These are phyloP conservation scores for Wallacemonas collosoma DNA, from an alignment of 208 protist species.

Conservation along the genomic window DNA sequence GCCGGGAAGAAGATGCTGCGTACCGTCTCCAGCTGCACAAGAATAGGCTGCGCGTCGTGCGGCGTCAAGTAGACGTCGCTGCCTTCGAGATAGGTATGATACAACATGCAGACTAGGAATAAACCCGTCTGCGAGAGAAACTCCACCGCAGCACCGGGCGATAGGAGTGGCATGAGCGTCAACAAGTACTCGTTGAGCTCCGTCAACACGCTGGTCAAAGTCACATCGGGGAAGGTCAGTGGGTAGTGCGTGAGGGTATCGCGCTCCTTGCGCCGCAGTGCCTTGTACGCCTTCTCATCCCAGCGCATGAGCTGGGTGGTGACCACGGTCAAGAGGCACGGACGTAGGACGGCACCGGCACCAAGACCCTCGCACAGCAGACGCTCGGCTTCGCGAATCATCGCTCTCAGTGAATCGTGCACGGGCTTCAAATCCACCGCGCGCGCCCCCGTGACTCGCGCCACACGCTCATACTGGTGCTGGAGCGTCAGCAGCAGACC, in stretches of 20 bases:
- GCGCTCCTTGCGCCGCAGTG: constrained; percentile 19
- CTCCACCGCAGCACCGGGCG: constrained; percentile 19
- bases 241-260: constrained; percentile 24
- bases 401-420: not conserved
- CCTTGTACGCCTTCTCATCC: constrained; percentile 35
- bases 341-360: constrained; percentile 18
- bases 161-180: constrained; percentile 16
- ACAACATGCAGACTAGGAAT: constrained; percentile 48
- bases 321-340: not conserved
- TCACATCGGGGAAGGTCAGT: not conserved
- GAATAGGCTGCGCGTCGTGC: constrained; percentile 36
- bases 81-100: constrained; percentile 43
- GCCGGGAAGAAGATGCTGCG: constrained; percentile 27
- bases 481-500: constrained; percentile 18
- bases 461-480: constrained; percentile 36
- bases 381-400: constrained; percentile 20
- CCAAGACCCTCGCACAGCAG: constrained; percentile 37
- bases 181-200: constrained; percentile 18
- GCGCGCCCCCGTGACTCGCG: constrained; percentile 40
- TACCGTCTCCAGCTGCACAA: constrained; percentile 43
- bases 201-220: constrained; percentile 14
- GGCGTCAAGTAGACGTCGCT: constrained; percentile 41
- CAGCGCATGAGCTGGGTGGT: constrained; percentile 17
- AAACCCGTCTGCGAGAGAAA: constrained; percentile 30
- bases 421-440: constrained; percentile 22